Conservation (phyloP, 179 eudicot species). For the Carnegiea gigantea region DNA sequence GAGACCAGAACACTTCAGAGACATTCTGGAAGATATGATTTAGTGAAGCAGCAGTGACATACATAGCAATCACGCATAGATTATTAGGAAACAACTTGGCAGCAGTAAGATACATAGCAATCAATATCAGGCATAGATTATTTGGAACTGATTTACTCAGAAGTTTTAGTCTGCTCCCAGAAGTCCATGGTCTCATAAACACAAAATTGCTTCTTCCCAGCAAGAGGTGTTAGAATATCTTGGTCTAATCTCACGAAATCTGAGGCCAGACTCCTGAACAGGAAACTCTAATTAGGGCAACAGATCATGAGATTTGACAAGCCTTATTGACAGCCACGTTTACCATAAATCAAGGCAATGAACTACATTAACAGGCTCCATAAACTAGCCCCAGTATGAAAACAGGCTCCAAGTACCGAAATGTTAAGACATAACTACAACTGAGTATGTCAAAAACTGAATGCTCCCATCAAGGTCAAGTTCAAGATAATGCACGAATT, state of each 20-base stretch:
- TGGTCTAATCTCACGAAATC: slow-evolving; percentile 92
- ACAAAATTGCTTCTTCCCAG: slow-evolving; percentile 84
- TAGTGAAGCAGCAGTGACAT: slow-evolving; percentile 55
- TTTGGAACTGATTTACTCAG: slow-evolving; percentile 41
- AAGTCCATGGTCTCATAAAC: slow-evolving; percentile 89
- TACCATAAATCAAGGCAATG: neutral
- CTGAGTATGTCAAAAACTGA: neutral
- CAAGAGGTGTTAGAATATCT: slow-evolving; percentile 93
- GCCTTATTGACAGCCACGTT: neutral
- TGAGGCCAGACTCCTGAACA: slow-evolving; percentile 58
- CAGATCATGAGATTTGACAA: slow-evolving; percentile 1
- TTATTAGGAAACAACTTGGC: neutral
- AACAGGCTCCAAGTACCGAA: neutral
- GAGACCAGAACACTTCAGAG: no score
- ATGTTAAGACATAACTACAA: neutral
- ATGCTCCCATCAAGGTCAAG: neutral
- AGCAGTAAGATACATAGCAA: slow-evolving; percentile 1
- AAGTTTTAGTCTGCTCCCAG: slow-evolving; percentile 99
- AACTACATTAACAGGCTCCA: neutral
- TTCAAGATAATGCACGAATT: neutral
- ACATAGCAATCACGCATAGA: slow-evolving; percentile 60
- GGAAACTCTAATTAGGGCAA: neutral
- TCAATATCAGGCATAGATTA: neutral
- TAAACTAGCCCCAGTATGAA: neutral
- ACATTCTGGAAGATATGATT: slow-evolving; percentile 40